A percentile compares a stretch with the other conserved stretches of the same genome.
phyloP scores from a whole-genome alignment of 116 monocot genomes.

The Phalaenopsis hybrid region DNA sequence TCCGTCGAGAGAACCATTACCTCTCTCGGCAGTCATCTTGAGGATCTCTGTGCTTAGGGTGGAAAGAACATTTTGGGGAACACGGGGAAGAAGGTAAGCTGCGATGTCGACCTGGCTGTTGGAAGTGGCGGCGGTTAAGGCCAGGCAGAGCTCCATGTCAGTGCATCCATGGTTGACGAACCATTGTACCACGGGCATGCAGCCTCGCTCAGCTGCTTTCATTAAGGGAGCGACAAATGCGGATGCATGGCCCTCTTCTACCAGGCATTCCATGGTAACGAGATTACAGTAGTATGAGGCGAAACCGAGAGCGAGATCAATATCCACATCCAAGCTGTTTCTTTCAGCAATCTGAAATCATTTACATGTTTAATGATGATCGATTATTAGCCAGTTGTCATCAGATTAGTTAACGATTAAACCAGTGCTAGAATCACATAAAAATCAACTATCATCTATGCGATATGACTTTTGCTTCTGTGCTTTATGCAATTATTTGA shows the following conservation, averaged over 20 bases:
- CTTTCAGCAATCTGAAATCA: slow-evolving; percentile 67
- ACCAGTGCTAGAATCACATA: too few species aligned
- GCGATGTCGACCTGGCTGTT: slow-evolving; percentile 51
- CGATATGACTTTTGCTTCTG: too few species aligned
- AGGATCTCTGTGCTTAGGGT: slow-evolving; percentile 74
- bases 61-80: slow-evolving; percentile 62
- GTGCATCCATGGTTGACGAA: slow-evolving; percentile 70
- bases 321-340: slow-evolving; percentile 85
- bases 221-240: slow-evolving; percentile 78
- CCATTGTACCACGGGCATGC: slow-evolving; percentile 69
- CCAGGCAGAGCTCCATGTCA: slow-evolving; percentile 92
- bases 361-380: not conserved
- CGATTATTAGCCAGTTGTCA: too few species aligned
- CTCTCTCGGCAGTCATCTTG: slow-evolving; percentile 78
- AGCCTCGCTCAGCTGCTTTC: slow-evolving; percentile 79
- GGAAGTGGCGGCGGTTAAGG: slow-evolving; percentile 83
- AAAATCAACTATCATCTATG: too few species aligned
- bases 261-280: slow-evolving; percentile 82
- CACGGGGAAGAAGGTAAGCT: slow-evolving; percentile 64
- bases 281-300: slow-evolving; percentile 87
- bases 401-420: too few species aligned
- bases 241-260: slow-evolving; percentile 63
- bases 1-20: slow-evolving; percentile 69
- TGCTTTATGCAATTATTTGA: too few species aligned
- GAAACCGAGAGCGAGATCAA: slow-evolving; percentile 82